phyloP scores from a whole-genome alignment of 2,329 filamentous ascomycete genomes.

The Bipolaris sorokiniana region DNA sequence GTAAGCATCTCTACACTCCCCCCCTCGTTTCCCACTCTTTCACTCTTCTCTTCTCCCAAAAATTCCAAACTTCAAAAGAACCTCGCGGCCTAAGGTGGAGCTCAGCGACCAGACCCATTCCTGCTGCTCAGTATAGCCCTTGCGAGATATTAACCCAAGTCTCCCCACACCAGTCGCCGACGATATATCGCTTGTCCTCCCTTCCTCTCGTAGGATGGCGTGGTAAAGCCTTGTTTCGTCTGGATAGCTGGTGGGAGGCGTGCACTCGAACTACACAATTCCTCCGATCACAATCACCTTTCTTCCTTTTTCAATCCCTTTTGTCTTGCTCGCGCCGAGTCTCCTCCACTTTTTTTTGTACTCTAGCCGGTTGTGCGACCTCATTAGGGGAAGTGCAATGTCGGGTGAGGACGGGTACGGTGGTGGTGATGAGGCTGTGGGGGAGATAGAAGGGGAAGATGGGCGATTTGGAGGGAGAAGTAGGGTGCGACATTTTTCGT shows the following conservation, averaged over 20 bases:
- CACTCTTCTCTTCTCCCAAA: not conserved
- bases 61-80: not conserved
- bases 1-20: not conserved
- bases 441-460: not conserved
- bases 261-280: constrained; percentile 9
- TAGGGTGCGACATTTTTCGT: constrained; percentile 9
- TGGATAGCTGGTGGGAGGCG: constrained; percentile 7
- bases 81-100: constrained; percentile 59
- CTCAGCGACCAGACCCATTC: constrained; percentile 59
- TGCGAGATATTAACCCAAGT: constrained; percentile 53
- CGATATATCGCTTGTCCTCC: not conserved
- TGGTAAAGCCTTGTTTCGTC: not conserved
- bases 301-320: not conserved
- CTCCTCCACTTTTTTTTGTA: not conserved
- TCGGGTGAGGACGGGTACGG: constrained; percentile 21
- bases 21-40: not conserved
- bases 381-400: not conserved
- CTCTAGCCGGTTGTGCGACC: constrained; percentile 11
- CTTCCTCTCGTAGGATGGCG: not conserved
- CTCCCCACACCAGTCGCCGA: constrained; percentile 32
- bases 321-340: not conserved
- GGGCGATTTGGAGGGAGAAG: not conserved
- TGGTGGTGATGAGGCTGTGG: not conserved
- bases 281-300: not conserved
- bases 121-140: constrained; percentile 61